These are phyloP conservation scores for Tuber borchii DNA, from an alignment of 495 filamentous ascomycete species.

Conservation along the genomic window DNA sequence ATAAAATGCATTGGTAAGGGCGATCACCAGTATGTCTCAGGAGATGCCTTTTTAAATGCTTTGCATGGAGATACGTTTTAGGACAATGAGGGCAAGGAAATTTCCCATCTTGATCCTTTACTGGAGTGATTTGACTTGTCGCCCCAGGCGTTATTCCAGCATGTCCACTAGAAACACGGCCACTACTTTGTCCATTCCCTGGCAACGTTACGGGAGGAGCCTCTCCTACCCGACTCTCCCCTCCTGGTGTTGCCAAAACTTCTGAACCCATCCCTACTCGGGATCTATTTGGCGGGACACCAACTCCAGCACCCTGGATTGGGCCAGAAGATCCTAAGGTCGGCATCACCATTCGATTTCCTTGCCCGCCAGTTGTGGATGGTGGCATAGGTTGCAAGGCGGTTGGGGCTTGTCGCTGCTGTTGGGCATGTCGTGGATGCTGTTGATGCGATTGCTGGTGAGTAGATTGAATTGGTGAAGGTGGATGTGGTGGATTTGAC, in stretches of 20 bases:
- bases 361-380: conserved; percentile 7
- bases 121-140: conserved; percentile 72
- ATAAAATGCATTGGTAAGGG: conserved; percentile 93
- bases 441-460: conserved; percentile 30
- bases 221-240: neutral
- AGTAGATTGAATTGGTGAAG: conserved; percentile 9
- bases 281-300: neutral
- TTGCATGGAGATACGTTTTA: conserved; percentile 95
- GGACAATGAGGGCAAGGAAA: conserved; percentile 95
- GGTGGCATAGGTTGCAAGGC: conserved; percentile 36
- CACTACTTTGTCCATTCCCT: conserved; percentile 58
- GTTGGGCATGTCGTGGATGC: conserved; percentile 24
- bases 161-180: conserved; percentile 69
- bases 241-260: neutral
- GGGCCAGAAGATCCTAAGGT: conserved; percentile 1
- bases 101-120: conserved; percentile 93
- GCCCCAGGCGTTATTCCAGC: conserved; percentile 54
- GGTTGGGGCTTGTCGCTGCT: conserved; percentile 27
- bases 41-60: conserved; percentile 93
- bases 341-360: neutral
- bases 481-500: conserved; percentile 11
- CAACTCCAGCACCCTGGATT: neutral
- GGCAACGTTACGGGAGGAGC: neutral
- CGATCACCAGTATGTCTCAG: conserved; percentile 92
- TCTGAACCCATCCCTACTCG: neutral